Base-by-base conservation (phyloP, 106 monocot genomes). In the Acorus gramineus region DNA sequence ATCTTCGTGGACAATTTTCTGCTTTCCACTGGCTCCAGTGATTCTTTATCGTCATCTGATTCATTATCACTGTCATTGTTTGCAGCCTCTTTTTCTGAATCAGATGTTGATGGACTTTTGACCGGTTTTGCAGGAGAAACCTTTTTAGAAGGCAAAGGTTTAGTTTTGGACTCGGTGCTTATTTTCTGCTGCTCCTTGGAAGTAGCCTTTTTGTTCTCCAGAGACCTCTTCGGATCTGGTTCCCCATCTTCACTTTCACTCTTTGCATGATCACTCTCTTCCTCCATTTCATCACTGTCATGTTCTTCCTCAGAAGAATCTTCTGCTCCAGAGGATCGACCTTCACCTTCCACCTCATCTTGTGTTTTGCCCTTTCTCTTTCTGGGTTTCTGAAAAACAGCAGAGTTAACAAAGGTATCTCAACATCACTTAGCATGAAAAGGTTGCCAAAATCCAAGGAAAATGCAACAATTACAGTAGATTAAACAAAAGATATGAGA, bases 181-280 rank as follows among this genome's bases (percentile, higher is more conserved):
- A 62, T 66, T 58, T 69, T 60, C 7, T 3, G 44, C 52, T 69
- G 57, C 71, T 70, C 72, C 73, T 70, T 48, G 52, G 42, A 42
- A 62, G 70, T 53, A 51, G 44, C 68, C 44, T 83, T 77, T 14
- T 79, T 75, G 47, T 45, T 74, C 51, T 61, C 50, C 43, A 55
- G 52, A 45, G 75, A 72, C 28, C 80, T 80, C 6, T 83, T 66
- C 49, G 69, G 56, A 51, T 71, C 74, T 66, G 71, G 68, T 11
- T 79, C 73, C 62, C 68, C 74, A 14, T 73, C 76, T 66, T 84
- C 70, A 53, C 74, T 57, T 57, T 85, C 85, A 71, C 55, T 64
- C 6, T 78, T 65, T 59, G 57, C 67, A 49, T 69, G 69, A 14
- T 61, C 78, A 57, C 52, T 66, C 14, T 79, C 63, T 14, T 66